Base-by-base conservation (phyloP, 2,329 filamentous ascomycete genomes). In the Cercospora janseana region DNA sequence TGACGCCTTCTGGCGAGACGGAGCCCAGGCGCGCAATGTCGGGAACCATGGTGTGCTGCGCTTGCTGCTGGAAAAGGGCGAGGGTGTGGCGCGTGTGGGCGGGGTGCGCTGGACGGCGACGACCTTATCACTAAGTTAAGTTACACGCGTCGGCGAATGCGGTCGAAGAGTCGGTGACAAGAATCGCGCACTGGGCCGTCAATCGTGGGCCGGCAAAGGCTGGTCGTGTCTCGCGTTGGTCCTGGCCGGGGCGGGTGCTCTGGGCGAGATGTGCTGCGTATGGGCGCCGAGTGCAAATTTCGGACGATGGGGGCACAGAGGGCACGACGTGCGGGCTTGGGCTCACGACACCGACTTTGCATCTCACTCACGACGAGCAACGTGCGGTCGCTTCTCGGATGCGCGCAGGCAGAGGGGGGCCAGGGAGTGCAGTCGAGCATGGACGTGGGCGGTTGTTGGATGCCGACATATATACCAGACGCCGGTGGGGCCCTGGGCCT, bases 11-110 rank as follows among this genome's bases (percentile, higher is more conserved):
- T 13, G 52, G 52, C 40, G 52, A 55, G 44, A 37, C 31, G 26
- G 52, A 49, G 21, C 46, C 52, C 13, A 55, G 48, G 15, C 50
- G 53, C 37, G 55, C 43, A 16, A 58, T 54, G 29, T 55, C 55
- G 13, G 55, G 55, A 18, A 47, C 52, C 55, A 58, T 58, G 26
- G 18, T 46, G 34, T n/a, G 13, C 27, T 18, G 21, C 8, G 28
- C 8, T 24, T 32, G 41, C 8, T 40, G 38, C 18, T 45, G 48
- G 16, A 18, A 23, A 32, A 28, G n/a, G 43, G 40, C 26, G 35
- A 13, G 23, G 15, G 21, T 20, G 26, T 7, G 15, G 21, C n/a
- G 44, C 23, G 42, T 34, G 28, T 2, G 42, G n/a, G n/a, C 23
- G 31, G 10, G 15, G 31, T 24, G 20, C 20, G 35, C 35, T 24